A percentile compares a stretch with the other conserved stretches of the same genome.
These are phyloP conservation scores for Fusarium miscanthi DNA, from an alignment of 2,329 filamentous ascomycete species.

Conservation along the genomic window DNA sequence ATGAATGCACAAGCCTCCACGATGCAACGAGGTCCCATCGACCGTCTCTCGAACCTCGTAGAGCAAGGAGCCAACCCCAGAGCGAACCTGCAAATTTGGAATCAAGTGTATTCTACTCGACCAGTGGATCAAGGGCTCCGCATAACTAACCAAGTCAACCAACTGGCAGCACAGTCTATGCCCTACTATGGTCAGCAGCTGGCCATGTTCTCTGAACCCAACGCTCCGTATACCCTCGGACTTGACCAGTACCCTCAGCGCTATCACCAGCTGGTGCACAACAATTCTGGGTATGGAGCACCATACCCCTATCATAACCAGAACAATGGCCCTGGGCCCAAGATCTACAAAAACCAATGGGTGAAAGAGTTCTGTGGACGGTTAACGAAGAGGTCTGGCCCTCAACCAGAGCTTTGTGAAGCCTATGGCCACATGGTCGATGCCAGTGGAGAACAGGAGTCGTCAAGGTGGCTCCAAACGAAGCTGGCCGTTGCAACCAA, in stretches of 20 bases:
- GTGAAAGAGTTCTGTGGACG: background rate
- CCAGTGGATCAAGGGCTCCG: conserved; percentile 55
- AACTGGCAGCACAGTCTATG: conserved; percentile 46
- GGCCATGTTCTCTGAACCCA: conserved; percentile 43
- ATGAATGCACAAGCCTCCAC: conserved; percentile 42
- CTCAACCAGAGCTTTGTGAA: conserved; percentile 85
- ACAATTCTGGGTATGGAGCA: conserved; percentile 44
- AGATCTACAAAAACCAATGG: conserved; percentile 51
- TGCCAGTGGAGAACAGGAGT: conserved; percentile 95
- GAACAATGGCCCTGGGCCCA: conserved; percentile 53
- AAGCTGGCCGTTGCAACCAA: conserved; percentile 94
- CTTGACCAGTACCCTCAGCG: conserved; percentile 53
- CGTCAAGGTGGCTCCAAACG: conserved; percentile 93
- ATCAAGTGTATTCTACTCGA: conserved; percentile 53
- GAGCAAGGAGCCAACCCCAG: conserved; percentile 45
- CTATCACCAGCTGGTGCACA: conserved; percentile 46
- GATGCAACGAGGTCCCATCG: conserved; percentile 53
- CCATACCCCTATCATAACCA: conserved; percentile 62
- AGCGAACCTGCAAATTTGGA: conserved; percentile 47
- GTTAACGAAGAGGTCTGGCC: conserved; percentile 69
- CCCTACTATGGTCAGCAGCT: conserved; percentile 50
- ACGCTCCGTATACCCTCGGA: conserved; percentile 50
- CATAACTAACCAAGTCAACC: conserved; percentile 37
- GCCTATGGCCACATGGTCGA: conserved; percentile 90
- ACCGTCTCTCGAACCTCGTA: conserved; percentile 52